Percentiles rank a stretch among this genome's conserved stretches.
phyloP scores from a whole-genome alignment of 495 filamentous ascomycete genomes.

The Penicillium antarcticum region DNA sequence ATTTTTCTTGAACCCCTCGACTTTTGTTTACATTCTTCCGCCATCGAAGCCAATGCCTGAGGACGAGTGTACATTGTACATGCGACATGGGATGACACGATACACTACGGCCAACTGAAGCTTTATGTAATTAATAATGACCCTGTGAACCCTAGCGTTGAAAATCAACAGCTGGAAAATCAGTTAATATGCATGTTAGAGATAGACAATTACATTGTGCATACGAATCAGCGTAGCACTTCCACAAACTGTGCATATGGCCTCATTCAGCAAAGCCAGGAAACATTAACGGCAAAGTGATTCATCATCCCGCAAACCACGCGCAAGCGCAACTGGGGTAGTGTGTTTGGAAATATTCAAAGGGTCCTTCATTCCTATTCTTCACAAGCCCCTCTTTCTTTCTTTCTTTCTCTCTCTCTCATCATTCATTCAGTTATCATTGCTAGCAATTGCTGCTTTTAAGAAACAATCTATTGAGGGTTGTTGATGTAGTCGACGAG shows the following conservation, averaged over 20 bases:
- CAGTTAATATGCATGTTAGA: slow-evolving; percentile 14
- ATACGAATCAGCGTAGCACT: not conserved
- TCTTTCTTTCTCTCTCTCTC: slow-evolving; percentile 2
- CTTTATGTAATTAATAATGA: slow-evolving; percentile 28
- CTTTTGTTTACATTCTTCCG: no score
- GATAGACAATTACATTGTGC: slow-evolving; percentile 11
- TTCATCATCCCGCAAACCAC: not conserved
- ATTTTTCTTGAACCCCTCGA: no score
- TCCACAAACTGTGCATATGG: not conserved
- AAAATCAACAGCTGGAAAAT: not conserved
- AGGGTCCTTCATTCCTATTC: slow-evolving; percentile 26
- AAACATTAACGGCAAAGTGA: not conserved
- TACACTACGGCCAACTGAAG: not conserved
- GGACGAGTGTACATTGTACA: not conserved
- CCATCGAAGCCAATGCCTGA: no score
- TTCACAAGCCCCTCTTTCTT: slow-evolving; percentile 17
- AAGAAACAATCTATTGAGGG: slow-evolving; percentile 19
- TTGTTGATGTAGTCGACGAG: slow-evolving; percentile 46
- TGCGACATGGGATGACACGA: slow-evolving; percentile 11
- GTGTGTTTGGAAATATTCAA: slow-evolving; percentile 6
- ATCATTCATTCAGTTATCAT: slow-evolving; percentile 16
- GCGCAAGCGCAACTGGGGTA: not conserved
- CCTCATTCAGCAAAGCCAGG: not conserved
- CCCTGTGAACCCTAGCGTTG: slow-evolving; percentile 2
- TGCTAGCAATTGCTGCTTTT: not conserved